These are phyloP conservation scores for Leishmania mexicana DNA, from an alignment of 208 protist genomes.

Conservation along the genomic window DNA sequence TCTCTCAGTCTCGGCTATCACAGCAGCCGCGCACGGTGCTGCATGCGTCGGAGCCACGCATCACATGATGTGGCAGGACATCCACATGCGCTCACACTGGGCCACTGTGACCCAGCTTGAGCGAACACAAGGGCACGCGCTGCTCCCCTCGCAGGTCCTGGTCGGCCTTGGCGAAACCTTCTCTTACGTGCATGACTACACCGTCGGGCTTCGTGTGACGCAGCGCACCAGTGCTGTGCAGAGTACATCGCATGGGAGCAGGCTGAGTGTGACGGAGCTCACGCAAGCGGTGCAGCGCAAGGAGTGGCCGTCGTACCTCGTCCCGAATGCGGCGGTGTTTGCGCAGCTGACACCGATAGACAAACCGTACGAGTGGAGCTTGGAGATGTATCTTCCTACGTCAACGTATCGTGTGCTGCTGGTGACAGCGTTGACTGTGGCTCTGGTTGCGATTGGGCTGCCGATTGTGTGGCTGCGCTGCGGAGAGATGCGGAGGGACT, in stretches of 20 bases:
- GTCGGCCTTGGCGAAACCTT: slow-evolving; percentile 72
- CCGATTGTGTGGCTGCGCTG: slow-evolving; percentile 62
- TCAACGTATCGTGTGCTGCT: slow-evolving; percentile 50
- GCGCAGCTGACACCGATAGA: slow-evolving; percentile 37
- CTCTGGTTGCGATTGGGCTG: slow-evolving; percentile 49
- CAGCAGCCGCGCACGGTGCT: slow-evolving; percentile 33
- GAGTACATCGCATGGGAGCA: background rate
- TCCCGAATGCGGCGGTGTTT: slow-evolving; percentile 76
- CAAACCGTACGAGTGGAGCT: slow-evolving; percentile 38
- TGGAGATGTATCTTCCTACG: slow-evolving; percentile 65
- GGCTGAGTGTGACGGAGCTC: background rate
- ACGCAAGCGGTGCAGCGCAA: slow-evolving; percentile 14
- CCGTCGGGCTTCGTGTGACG: slow-evolving; percentile 34
- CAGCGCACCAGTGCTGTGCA: background rate
- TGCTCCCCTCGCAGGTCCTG: slow-evolving; percentile 43
- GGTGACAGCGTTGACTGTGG: slow-evolving; percentile 36
- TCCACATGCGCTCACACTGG: slow-evolving; percentile 51
- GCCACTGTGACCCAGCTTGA: slow-evolving; percentile 42
- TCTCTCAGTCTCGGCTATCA: slow-evolving; percentile 42
- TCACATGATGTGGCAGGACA: slow-evolving; percentile 65
- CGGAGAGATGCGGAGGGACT: slow-evolving; percentile 55
- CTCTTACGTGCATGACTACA: slow-evolving; percentile 74
- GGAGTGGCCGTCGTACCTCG: slow-evolving; percentile 58
- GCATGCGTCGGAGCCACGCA: slow-evolving; percentile 52
- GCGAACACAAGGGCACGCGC: slow-evolving; percentile 34